Base-by-base conservation (phyloP, 768 basidiomycete species). In the Trametes punicea region DNA sequence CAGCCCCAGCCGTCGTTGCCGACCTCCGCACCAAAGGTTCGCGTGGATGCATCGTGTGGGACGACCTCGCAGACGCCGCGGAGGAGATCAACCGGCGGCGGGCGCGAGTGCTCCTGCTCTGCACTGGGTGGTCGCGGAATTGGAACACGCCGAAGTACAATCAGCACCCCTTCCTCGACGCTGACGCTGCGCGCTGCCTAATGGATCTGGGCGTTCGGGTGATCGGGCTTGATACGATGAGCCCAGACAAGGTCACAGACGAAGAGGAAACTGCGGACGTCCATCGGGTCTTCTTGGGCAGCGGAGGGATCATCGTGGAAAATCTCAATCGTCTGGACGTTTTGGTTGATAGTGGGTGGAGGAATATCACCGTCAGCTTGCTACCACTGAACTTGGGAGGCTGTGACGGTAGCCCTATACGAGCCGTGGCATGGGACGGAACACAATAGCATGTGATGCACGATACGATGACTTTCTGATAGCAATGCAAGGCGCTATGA, bases 371-470 rank as follows among this genome's bases (percentile, higher is more conserved):
- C 53, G 79, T 86, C 31, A 81, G 79, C 51, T 64, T 89, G 50
- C 65, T 83, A 34, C 87, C 87, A 0, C 65, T 90, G 46, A 81
- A 74, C 21, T 51, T 90, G n/a, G 71, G 70, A 4, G 78, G 75
- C 1, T 75, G 78, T 21, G 88, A 90, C 64, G 88, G 84, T 4
- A 84, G 85, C 13, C 88, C 88, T 1, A 73, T 87, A n/a, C 76
- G 88, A 58, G 88, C 86, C 4, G 82, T 82, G 57, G 88, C 82
- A 7, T 83, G 78, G 80, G 50, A 56, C 9, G 15, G 34, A 36
- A 36, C 5, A 16, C 7, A 36, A 5, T 13, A 7, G 7, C 29
- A 27, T 39, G 7, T 47, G 27, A 39, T 38, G 40, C 31, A 27
- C 33, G 33, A 26, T n/a, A 16, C 13, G 23, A 34, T 2, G 15